These are phyloP conservation scores for Pisolithus thermaeus DNA, from an alignment of 1,284 basidiomycete genomes.

Conservation along the genomic window DNA sequence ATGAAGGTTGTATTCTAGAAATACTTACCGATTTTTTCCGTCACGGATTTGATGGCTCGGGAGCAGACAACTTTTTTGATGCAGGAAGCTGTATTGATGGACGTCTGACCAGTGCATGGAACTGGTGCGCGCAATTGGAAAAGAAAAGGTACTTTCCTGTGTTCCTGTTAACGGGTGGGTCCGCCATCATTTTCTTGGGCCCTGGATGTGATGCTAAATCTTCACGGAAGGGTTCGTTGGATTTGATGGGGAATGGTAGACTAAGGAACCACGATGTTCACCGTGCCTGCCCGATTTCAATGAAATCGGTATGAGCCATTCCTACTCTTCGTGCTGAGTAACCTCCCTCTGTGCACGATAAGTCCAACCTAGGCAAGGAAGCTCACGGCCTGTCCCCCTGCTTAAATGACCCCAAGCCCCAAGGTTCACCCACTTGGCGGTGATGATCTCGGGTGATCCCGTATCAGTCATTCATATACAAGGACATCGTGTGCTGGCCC, in stretches of 20 bases:
- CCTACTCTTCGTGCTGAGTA: too few species aligned
- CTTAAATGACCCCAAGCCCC: not conserved
- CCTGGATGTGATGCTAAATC: not conserved
- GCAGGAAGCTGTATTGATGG: constrained; percentile 62
- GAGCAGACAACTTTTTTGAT: constrained; percentile 76
- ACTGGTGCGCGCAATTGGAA: constrained; percentile 77
- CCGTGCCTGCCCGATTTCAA: not conserved
- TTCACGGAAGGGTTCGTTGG: constrained; percentile 60
- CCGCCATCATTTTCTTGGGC: not conserved
- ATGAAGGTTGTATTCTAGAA: constrained; percentile 59
- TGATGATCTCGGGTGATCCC: not conserved
- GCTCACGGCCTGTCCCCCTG: not conserved
- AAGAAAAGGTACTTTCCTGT: constrained; percentile 78
- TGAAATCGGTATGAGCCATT: not conserved
- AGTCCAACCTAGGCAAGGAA: too few species aligned
- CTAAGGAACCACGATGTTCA: not conserved
- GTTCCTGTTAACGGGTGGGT: constrained; percentile 67
- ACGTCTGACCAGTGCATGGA: constrained; percentile 77
- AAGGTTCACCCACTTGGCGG: too few species aligned
- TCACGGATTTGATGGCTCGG: constrained; percentile 78
- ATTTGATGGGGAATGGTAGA: constrained; percentile 78
- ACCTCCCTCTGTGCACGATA: too few species aligned
- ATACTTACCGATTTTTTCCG: constrained; percentile 78
- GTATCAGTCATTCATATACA: not conserved
- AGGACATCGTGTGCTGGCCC: not conserved